Conservation (phyloP, 371 early-diverging fungal genomes). For the Lichtheimia ornata region DNA sequence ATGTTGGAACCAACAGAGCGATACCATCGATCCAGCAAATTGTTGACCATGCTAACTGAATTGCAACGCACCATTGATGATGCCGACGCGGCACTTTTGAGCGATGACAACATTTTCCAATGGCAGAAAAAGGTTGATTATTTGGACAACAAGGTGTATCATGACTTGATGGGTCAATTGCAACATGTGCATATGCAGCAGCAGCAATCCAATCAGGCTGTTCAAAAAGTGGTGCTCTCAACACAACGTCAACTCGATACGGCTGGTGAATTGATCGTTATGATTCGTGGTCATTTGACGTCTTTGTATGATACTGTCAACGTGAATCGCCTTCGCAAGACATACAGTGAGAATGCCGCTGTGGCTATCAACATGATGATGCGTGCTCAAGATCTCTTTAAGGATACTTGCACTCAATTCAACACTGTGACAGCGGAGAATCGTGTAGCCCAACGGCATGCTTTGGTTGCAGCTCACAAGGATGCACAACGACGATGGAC, state of each 20-base stretch:
- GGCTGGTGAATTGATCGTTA: conserved; percentile 30
- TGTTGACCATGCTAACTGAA: conserved; percentile 19
- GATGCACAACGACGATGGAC: conserved; percentile 26
- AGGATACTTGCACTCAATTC: conserved; percentile 4
- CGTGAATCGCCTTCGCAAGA: conserved; percentile 41
- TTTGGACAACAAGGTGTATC: conserved; percentile 16
- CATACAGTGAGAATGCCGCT: conserved; percentile 36
- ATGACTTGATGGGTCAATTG: no score
- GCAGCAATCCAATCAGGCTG: no score
- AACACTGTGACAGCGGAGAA: conserved; percentile 10
- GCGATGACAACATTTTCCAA: conserved; percentile 30
- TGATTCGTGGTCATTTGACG: conserved; percentile 29
- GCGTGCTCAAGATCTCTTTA: conserved; percentile 5
- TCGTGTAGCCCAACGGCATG: conserved; percentile 18
- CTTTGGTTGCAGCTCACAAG: conserved; percentile 22
- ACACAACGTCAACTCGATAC: conserved; percentile 26
- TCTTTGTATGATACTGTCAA: conserved; percentile 44
- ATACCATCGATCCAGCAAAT: conserved; percentile 19
- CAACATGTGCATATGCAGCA: no score
- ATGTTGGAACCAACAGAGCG: conserved; percentile 36
- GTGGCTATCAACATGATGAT: conserved; percentile 12
- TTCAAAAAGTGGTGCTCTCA: no score
- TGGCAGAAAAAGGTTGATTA: conserved; percentile 44
- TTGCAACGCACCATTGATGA: conserved; percentile 23
- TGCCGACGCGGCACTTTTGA: conserved; percentile 19